Conservation (phyloP, 129 eudicot species). For the Deinandra increscens region DNA sequence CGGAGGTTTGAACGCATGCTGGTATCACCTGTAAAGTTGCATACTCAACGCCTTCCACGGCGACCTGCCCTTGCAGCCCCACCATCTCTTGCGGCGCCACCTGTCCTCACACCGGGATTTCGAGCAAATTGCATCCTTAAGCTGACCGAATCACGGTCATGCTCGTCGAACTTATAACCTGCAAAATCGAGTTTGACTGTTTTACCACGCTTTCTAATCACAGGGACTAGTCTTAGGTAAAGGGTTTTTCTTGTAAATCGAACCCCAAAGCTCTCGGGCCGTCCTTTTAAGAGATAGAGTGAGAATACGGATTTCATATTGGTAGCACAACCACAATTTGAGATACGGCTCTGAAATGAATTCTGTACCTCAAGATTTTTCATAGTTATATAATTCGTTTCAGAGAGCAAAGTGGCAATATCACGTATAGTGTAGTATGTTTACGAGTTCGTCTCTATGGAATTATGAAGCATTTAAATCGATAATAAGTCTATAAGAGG, state of each 20-base stretch:
- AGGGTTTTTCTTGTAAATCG: neutral
- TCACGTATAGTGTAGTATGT: too few species aligned
- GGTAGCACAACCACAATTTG: neutral
- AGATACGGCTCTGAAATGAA: neutral
- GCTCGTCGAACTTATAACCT: constrained; percentile 95
- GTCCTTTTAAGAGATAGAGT: neutral
- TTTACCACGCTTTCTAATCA: constrained; percentile 33
- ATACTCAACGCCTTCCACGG: constrained; percentile 74
- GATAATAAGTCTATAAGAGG: neutral
- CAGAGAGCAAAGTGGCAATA: neutral
- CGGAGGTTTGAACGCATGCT: constrained; percentile 42
- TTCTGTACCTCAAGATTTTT: neutral
- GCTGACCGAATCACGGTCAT: constrained; percentile 60
- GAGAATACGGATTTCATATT: neutral
- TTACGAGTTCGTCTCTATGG: neutral
- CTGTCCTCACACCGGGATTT: constrained; percentile 84
- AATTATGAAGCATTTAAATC: neutral
- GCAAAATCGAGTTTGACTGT: constrained; percentile 81
- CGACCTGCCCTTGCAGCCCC: constrained; percentile 80
- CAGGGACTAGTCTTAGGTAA: constrained; percentile 13
- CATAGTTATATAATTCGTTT: neutral
- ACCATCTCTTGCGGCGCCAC: constrained; percentile 55
- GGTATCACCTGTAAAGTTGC: constrained; percentile 62
- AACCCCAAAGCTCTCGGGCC: constrained; percentile 2
- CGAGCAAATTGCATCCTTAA: constrained; percentile 90